Conservation (phyloP, 2,329 filamentous ascomycete species). For the Blumeria hordei region DNA sequence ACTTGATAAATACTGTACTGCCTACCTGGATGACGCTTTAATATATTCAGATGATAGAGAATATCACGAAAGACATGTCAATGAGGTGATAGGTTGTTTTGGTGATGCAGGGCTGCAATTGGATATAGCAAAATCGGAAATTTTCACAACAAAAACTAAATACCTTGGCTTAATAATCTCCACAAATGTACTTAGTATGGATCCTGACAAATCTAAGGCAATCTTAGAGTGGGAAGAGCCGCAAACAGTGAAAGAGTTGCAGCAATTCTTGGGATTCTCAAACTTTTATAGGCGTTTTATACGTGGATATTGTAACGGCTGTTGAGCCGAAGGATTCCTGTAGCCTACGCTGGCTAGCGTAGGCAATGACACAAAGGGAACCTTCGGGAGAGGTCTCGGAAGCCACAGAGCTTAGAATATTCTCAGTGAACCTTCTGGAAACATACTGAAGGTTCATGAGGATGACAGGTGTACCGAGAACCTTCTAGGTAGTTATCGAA, state of each 20-base stretch:
- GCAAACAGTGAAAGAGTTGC: not conserved
- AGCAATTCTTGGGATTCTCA: not conserved
- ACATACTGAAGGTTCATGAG: too few relatives aligned
- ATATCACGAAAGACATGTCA: not conserved
- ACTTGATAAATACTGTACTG: conserved; percentile 1
- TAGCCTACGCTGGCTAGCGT: too few relatives aligned
- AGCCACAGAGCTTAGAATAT: too few relatives aligned
- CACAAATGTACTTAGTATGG: not conserved
- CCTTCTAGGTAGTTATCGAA: too few relatives aligned
- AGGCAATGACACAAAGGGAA: too few relatives aligned
- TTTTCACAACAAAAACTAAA: conserved; percentile 1
- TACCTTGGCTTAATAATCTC: not conserved
- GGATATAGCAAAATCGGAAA: conserved; percentile 2
- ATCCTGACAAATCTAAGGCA: not conserved
- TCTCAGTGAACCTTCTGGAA: too few relatives aligned
- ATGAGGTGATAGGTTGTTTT: conserved; percentile 1
- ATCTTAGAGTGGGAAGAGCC: not conserved
- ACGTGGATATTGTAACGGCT: too few relatives aligned
- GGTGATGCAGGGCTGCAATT: not conserved
- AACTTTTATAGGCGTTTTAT: not conserved
- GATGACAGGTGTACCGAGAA: too few relatives aligned
- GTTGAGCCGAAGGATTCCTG: too few relatives aligned
- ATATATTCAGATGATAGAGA: conserved; percentile 1
- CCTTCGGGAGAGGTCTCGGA: too few relatives aligned
- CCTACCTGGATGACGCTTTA: conserved; percentile 3